phyloP scores from a whole-genome alignment of 805 yeast genomes.

The Osmozyma mogii region DNA sequence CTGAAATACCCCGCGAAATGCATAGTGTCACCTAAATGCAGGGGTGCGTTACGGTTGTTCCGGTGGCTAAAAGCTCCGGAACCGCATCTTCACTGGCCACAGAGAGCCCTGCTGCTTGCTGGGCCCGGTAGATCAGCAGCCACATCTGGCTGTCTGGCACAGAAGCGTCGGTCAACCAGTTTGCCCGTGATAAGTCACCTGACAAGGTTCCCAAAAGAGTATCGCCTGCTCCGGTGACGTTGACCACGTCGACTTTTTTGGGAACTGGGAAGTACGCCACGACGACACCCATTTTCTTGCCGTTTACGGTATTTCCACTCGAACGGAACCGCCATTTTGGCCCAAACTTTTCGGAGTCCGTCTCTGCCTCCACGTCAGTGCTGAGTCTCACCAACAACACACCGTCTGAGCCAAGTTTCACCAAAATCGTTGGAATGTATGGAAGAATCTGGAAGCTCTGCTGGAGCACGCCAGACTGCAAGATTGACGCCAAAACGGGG shows the following conservation, averaged over 20 bases:
- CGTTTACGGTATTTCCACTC: slow-evolving; percentile 12
- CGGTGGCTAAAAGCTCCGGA: no score
- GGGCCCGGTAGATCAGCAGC: no score
- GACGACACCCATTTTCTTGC: slow-evolving; percentile 40
- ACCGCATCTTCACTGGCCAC: no score
- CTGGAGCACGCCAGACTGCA: slow-evolving; percentile 46
- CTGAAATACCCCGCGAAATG: no score
- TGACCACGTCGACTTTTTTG: slow-evolving; percentile 31
- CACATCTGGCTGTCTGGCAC: no score
- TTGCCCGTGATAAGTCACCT: no score
- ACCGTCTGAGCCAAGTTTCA: slow-evolving; percentile 66
- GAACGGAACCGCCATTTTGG: slow-evolving; percentile 19
- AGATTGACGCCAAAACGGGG: slow-evolving; percentile 17
- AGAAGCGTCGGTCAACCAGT: no score
- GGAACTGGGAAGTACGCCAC: slow-evolving; percentile 55
- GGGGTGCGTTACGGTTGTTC: no score
- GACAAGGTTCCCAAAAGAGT: slow-evolving; percentile 62
- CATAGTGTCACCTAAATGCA: no score
- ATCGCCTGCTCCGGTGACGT: slow-evolving; percentile 90
- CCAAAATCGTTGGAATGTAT: slow-evolving; percentile 53
- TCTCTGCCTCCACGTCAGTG: slow-evolving; percentile 13
- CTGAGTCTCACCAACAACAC: slow-evolving; percentile 35
- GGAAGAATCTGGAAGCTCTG: slow-evolving; percentile 70
- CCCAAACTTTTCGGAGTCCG: slow-evolving; percentile 16
- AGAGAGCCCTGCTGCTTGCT: no score